A percentile compares a stretch with the other conserved stretches of the same genome.
Conservation (phyloP, 495 filamentous ascomycete genomes). For the Acidomyces sp. region DNA sequence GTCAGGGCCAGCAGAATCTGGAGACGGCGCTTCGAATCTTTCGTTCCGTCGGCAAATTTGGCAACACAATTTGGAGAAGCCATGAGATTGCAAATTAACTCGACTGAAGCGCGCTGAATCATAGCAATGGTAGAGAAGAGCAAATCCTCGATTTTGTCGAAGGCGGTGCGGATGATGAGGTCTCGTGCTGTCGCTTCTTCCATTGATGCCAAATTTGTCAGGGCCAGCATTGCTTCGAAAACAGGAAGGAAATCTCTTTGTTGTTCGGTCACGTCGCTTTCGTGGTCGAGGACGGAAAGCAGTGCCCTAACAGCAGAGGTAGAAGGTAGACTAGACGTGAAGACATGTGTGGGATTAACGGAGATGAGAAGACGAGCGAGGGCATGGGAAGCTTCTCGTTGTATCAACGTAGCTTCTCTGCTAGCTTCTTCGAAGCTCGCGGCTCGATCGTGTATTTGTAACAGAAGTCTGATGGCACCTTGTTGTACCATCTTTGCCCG, state of each 20-base stretch:
- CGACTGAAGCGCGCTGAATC: constrained; percentile 70
- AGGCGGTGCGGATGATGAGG: constrained; percentile 50
- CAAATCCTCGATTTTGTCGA: constrained; percentile 68
- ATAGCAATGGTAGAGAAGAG: constrained; percentile 62
- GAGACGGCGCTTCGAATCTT: constrained; percentile 55
- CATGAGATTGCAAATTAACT: constrained; percentile 87
- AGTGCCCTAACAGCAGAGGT: constrained; percentile 70
- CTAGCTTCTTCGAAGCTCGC: constrained; percentile 23
- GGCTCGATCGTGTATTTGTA: constrained; percentile 43
- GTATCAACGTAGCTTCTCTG: constrained; percentile 37
- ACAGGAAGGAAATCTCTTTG: constrained; percentile 66
- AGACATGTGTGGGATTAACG: constrained; percentile 73
- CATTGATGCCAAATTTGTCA: constrained; percentile 83
- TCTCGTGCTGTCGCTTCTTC: constrained; percentile 32
- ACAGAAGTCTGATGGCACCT: constrained; percentile 73
- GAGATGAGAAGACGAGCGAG: constrained; percentile 87
- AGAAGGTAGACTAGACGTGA: constrained; percentile 60
- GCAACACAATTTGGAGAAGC: constrained; percentile 59
- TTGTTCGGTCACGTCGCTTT: no score
- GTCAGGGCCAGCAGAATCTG: constrained; percentile 76
- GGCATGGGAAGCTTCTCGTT: constrained; percentile 61
- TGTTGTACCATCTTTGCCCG: constrained; percentile 76
- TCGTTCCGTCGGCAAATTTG: constrained; percentile 58
- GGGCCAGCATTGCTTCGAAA: constrained; percentile 79
- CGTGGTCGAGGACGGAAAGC: constrained; percentile 48